Evolutionary conservation across 768 basidiomycete species (phyloP).

Genomic region (Russula sp.): DNA sequence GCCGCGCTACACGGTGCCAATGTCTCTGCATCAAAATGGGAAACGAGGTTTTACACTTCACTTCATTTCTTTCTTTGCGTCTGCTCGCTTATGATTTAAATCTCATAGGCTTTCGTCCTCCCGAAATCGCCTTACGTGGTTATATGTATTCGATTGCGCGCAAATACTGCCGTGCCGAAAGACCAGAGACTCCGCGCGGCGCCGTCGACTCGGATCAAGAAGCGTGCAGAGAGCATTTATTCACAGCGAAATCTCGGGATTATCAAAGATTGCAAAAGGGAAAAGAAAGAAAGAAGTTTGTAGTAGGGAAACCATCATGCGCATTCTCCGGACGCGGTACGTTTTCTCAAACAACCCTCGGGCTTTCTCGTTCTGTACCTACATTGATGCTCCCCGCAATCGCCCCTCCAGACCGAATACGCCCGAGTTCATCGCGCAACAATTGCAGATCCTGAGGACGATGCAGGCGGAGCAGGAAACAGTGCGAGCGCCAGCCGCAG

Average conservation of each 20-base stretch:
- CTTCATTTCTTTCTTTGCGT: no score
- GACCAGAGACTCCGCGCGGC: conserved; percentile 72
- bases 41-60: no score
- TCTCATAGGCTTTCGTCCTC: no score
- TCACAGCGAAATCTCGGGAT: conserved; percentile 93
- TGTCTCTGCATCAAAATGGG: no score
- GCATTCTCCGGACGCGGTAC: conserved; percentile 93
- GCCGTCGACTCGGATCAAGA: conserved; percentile 76
- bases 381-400: not conserved
- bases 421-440: conserved; percentile 83
- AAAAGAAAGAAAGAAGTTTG: conserved; percentile 81
- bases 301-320: conserved; percentile 85
- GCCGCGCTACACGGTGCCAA: no score
- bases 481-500: conserved; percentile 59
- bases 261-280: conserved; percentile 89
- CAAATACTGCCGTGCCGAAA: no score
- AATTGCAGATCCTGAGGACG: conserved; percentile 75
- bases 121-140: no score
- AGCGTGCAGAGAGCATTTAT: conserved; percentile 90
- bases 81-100: no score
- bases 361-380: not conserved
- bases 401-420: conserved; percentile 66
- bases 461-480: conserved; percentile 82
- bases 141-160: no score
- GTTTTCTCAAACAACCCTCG: conserved; percentile 29